Percentiles rank a stretch among this genome's conserved stretches.
Evolutionary conservation across 202 grass and related monocot species (phyloP).

Genomic region (Carex sylvatica): DNA sequence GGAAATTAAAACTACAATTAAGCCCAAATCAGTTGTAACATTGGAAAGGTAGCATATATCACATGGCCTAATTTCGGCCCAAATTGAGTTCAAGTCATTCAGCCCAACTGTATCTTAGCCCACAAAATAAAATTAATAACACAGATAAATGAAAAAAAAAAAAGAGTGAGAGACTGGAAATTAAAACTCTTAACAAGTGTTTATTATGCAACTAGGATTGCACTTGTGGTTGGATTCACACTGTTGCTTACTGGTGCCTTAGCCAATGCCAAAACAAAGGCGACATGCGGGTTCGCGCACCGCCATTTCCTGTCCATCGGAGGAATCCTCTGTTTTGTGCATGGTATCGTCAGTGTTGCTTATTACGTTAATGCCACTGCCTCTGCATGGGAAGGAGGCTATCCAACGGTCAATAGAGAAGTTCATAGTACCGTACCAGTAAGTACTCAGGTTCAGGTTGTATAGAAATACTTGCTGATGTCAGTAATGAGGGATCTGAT

Average conservation of each 20-base stretch:
- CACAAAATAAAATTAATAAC: not conserved
- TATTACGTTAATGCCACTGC: constrained; percentile 64
- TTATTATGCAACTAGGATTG: constrained; percentile 46
- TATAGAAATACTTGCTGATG: not conserved
- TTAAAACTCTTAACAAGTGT: constrained; percentile 26
- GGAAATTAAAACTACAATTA: no score
- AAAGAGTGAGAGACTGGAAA: not conserved
- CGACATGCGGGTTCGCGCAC: constrained; percentile 51
- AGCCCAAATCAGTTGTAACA: no score
- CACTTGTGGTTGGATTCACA: constrained; percentile 53
- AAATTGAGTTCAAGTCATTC: no score
- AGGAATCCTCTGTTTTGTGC: constrained; percentile 86
- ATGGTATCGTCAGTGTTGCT: constrained; percentile 51
- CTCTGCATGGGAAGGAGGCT: constrained; percentile 22
- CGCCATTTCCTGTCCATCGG: constrained; percentile 65
- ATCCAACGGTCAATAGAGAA: constrained; percentile 16
- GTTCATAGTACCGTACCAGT: not conserved
- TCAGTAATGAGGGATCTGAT: not conserved
- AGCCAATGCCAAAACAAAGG: constrained; percentile 54
- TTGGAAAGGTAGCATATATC: no score
- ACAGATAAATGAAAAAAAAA: not conserved
- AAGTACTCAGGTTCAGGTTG: constrained; percentile 23
- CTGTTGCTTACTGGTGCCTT: constrained; percentile 74
- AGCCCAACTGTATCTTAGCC: no score
- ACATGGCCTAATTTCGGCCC: no score